Conservation (phyloP, 768 basidiomycete species). For the Lactarius evosmus region DNA sequence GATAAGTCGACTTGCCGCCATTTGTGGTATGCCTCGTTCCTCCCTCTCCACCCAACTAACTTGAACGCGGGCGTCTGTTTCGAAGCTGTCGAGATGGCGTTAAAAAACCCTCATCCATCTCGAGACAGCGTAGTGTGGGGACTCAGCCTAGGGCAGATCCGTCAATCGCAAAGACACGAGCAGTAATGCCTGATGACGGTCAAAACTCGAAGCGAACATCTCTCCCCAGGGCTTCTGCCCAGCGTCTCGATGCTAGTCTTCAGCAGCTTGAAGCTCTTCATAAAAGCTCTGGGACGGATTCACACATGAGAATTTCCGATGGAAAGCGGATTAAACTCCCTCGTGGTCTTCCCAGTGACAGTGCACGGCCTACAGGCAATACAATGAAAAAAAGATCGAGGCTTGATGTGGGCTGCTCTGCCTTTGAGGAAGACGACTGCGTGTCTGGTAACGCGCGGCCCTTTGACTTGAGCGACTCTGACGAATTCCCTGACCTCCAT, state of each 20-base stretch:
- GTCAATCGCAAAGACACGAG: slow-evolving; percentile 7
- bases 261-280: slow-evolving; percentile 26
- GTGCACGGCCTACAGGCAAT: neutral
- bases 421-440: slow-evolving; percentile 36
- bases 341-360: neutral
- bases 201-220: neutral
- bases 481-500: slow-evolving; percentile 37
- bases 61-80: neutral
- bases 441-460: neutral
- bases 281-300: slow-evolving; percentile 18
- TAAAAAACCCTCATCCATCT: slow-evolving; percentile 44
- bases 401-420: slow-evolving; percentile 51
- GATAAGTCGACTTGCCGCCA: slow-evolving; percentile 74
- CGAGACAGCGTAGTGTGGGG: slow-evolving; percentile 34
- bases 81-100: slow-evolving; percentile 74
- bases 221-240: slow-evolving; percentile 1
- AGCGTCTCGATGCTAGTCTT: slow-evolving; percentile 10
- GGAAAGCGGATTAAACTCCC: slow-evolving; percentile 24
- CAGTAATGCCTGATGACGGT: neutral
- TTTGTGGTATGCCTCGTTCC: slow-evolving; percentile 50
- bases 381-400: slow-evolving; percentile 31
- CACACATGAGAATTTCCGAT: slow-evolving; percentile 18
- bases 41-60: neutral
- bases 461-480: slow-evolving; percentile 25
- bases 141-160: slow-evolving; percentile 4